phyloP scores from a whole-genome alignment of 129 eudicot species.

The Heracleum sosnowskyi region DNA sequence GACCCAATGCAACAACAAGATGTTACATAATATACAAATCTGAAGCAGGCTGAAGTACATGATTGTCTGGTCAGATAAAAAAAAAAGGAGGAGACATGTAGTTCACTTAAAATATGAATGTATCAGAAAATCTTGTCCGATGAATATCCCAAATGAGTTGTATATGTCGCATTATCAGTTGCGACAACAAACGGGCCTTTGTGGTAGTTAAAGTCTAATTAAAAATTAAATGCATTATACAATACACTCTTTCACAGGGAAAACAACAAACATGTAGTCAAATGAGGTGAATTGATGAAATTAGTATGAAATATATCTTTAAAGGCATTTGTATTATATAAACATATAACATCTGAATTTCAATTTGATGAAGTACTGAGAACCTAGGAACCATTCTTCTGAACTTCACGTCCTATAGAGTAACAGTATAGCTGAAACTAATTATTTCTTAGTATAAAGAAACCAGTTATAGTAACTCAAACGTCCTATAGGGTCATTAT shows the following conservation, averaged over 20 bases:
- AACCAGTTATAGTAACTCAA: background rate
- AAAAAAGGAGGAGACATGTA: too few relatives aligned
- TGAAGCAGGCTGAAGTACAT: too few relatives aligned
- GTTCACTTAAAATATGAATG: background rate
- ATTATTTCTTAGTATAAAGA: background rate
- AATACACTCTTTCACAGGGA: background rate
- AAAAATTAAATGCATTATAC: background rate
- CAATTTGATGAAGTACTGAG: background rate
- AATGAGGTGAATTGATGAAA: background rate
- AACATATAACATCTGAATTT: background rate
- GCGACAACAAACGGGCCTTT: background rate
- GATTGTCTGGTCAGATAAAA: too few relatives aligned
- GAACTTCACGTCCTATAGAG: background rate
- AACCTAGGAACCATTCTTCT: background rate
- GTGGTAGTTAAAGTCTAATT: background rate
- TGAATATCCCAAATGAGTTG: background rate
- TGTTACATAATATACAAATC: too few relatives aligned
- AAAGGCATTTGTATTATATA: background rate
- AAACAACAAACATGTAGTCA: background rate
- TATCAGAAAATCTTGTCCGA: background rate
- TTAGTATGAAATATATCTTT: background rate
- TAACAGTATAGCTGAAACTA: constrained; percentile 15
- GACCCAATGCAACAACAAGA: too few relatives aligned
- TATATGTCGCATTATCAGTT: background rate
- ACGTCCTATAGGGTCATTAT: constrained; percentile 1